Base-by-base conservation (phyloP, 257 asterid species). In the Nicotiana benthamiana region DNA sequence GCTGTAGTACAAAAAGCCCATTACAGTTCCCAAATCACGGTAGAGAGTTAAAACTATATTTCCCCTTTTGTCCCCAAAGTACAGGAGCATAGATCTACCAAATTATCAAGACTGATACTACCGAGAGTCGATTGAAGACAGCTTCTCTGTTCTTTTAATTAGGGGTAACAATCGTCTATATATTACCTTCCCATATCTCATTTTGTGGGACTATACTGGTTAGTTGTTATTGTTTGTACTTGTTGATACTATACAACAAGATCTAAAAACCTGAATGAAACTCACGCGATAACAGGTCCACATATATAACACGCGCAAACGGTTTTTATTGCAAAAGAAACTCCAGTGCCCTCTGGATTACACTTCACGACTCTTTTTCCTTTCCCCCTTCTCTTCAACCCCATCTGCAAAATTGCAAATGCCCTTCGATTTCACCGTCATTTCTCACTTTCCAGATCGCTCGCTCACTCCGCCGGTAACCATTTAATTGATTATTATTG, bases 271-370 rank as follows among this genome's bases (percentile, higher is more conserved):
- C 79, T 74, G 79, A 22, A 24, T 43, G 40, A 15, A 24, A 24
- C 61, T 74, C 61, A 74, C 79, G 43, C 60, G 78, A 72, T 72
- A 46, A 26, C 24, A 46, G 77, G 77, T 3, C 77, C 78, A 48
- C 7, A 74, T 46, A 22, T 48, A 24, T 13, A 15, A 46, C 78
- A 74, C 79, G 79, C 79, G 79, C 79, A 16, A 74, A 74, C 79
- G 9, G 61, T 74, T 74, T 74, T 74, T 74, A 48, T 48, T 74
- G 57, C 57, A 18, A 36, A n/a, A n/a, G n/a, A n/a, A n/a, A 67
- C 15, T 26, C 75, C 77, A 70, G 30, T 67, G 75, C 18, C 52
- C 51, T 65, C 75, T 65, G 28, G 53, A 66, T 67, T 67, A 18
- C 75, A 70, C 77, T 43, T 70, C 20, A 70, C 59, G 40, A 13